phyloP scores from a whole-genome alignment of 2,329 filamentous ascomycete species.

The Trichoderma pleuroti region DNA sequence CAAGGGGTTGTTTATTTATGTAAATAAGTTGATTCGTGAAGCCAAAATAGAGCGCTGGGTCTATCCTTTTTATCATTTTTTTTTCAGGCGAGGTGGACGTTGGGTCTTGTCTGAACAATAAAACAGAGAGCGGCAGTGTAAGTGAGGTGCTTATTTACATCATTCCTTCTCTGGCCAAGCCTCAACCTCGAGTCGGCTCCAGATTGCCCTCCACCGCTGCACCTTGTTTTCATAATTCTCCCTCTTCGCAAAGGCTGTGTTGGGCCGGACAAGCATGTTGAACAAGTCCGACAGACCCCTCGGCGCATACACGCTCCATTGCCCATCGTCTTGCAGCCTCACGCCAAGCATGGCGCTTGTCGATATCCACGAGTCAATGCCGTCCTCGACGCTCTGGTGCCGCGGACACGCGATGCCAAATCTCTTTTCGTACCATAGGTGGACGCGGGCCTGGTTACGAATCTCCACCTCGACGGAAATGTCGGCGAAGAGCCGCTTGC shows the following conservation, averaged over 20 bases:
- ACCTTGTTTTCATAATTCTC: background rate
- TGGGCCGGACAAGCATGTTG: background rate
- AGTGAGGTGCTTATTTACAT: background rate
- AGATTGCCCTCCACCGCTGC: background rate
- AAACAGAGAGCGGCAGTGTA: too few relatives aligned
- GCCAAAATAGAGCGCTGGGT: too few relatives aligned
- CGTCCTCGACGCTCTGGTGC: background rate
- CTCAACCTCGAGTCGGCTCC: background rate
- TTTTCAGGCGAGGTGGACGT: too few relatives aligned
- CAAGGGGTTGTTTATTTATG: background rate
- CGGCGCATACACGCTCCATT: background rate
- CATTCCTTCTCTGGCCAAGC: background rate
- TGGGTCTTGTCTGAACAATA: too few relatives aligned
- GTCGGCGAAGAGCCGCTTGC: background rate
- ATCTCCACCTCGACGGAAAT: background rate
- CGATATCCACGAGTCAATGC: background rate
- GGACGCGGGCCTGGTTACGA: background rate
- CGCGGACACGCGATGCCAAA: background rate
- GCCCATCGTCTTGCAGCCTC: background rate
- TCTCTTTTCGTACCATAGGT: background rate
- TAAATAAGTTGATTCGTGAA: background rate
- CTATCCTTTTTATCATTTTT: too few relatives aligned
- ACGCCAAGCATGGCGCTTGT: background rate
- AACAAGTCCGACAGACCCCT: background rate
- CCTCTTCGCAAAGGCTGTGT: background rate